These are phyloP conservation scores for Schoenoplectus tabernaemontani DNA, from an alignment of 202 grass and related monocot species.

Conservation along the genomic window DNA sequence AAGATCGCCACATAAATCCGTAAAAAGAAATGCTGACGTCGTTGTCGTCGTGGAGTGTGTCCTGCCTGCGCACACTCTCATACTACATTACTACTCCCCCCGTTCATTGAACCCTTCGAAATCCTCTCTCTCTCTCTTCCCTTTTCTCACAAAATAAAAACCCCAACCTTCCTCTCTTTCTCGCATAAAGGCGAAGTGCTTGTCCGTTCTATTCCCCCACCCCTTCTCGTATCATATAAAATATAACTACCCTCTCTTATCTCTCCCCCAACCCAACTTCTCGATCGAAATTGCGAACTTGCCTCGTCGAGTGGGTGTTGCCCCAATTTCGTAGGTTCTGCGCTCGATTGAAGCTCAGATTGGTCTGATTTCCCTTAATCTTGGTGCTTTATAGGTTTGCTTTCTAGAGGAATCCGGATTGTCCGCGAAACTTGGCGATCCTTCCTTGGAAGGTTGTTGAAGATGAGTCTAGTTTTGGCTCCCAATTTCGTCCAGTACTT, in stretches of 20 bases:
- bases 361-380: no score
- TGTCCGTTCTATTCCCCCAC: background rate
- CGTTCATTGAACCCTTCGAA: conserved; percentile 21
- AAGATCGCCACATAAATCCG: background rate
- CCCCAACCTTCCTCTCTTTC: conserved; percentile 9
- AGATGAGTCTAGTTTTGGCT: background rate
- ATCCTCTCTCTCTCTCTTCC: background rate
- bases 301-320: background rate
- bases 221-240: no score
- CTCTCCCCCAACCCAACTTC: background rate
- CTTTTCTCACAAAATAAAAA: background rate
- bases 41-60: conserved; percentile 18
- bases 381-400: background rate
- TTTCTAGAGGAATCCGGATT: background rate
- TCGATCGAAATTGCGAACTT: background rate
- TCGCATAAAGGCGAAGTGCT: background rate
- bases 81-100: no score
- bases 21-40: background rate
- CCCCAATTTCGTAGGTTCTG: background rate
- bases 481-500: background rate
- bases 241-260: no score
- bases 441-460: no score
- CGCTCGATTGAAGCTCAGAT: background rate
- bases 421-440: background rate
- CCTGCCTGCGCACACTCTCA: no score